These are phyloP conservation scores for Asterophora parasitica DNA, from an alignment of 768 basidiomycete species.

Conservation along the genomic window DNA sequence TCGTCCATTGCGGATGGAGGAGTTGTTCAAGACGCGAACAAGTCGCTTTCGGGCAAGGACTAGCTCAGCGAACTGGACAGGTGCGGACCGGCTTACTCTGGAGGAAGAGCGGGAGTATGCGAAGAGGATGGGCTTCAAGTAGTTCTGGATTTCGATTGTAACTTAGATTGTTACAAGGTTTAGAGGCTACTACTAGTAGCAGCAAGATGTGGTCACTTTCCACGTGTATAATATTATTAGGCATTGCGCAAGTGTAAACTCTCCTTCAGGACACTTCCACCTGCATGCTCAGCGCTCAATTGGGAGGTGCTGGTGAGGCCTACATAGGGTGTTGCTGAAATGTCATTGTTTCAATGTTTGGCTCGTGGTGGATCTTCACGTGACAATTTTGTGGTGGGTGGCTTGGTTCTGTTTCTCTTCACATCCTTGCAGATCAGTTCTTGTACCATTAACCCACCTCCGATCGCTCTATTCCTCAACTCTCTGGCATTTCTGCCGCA, in stretches of 20 bases:
- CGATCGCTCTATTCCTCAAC: constrained; percentile 9
- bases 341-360: too few relatives aligned
- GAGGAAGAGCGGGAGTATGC: constrained; percentile 89
- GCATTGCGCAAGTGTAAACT: not conserved
- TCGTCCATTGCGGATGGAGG: constrained; percentile 84
- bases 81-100: constrained; percentile 79
- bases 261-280: too few relatives aligned
- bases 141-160: constrained; percentile 7
- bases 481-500: constrained; percentile 18
- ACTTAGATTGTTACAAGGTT: too few relatives aligned
- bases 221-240: not conserved
- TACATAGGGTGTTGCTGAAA: too few relatives aligned
- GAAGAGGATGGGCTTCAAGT: constrained; percentile 82
- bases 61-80: constrained; percentile 94
- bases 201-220: not conserved
- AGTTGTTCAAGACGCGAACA: constrained; percentile 77
- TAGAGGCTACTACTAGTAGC: too few relatives aligned
- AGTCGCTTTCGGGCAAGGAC: constrained; percentile 85
- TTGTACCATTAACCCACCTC: not conserved
- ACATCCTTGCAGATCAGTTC: not conserved
- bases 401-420: not conserved
- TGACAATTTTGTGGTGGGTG: not conserved
- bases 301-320: too few relatives aligned
- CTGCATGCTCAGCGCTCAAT: too few relatives aligned
- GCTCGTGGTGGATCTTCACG: too few relatives aligned